A percentile compares a stretch with the other conserved stretches of the same genome.
phyloP scores from a whole-genome alignment of 495 filamentous ascomycete species.

The Neurospora sp. region DNA sequence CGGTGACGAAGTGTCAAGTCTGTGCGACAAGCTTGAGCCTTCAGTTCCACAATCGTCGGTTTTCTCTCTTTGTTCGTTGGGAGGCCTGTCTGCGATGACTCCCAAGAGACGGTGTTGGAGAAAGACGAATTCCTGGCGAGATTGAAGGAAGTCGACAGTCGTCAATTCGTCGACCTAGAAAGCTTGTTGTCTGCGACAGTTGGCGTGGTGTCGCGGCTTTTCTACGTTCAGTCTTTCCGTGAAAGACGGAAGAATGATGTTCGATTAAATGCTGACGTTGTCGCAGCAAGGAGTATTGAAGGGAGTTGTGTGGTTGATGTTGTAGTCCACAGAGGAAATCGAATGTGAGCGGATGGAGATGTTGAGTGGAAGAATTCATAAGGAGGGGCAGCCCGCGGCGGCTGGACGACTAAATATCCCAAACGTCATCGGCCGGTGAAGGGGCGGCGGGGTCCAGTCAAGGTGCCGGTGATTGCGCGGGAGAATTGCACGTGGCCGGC shows the following conservation, averaged over 20 bases:
- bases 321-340: background rate
- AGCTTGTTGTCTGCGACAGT: background rate
- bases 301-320: background rate
- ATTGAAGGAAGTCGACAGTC: background rate
- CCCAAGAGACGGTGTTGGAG: too few relatives aligned
- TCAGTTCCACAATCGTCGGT: too few relatives aligned
- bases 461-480: background rate
- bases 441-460: too few relatives aligned
- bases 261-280: background rate
- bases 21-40: too few relatives aligned
- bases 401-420: background rate
- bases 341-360: background rate
- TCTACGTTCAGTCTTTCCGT: background rate
- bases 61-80: too few relatives aligned
- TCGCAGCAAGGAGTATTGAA: rapidly evolving
- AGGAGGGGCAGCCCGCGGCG: background rate
- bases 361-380: background rate
- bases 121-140: too few relatives aligned
- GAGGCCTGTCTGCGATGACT: too few relatives aligned
- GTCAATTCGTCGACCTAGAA: background rate
- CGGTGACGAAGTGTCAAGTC: too few relatives aligned
- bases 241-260: rapidly evolving
- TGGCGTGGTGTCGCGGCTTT: background rate
- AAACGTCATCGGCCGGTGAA: background rate
- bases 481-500: background rate